A percentile compares a stretch with the other conserved stretches of the same genome.
Conservation (phyloP, 2,329 filamentous ascomycete genomes). For the Cladosporium sp. region DNA sequence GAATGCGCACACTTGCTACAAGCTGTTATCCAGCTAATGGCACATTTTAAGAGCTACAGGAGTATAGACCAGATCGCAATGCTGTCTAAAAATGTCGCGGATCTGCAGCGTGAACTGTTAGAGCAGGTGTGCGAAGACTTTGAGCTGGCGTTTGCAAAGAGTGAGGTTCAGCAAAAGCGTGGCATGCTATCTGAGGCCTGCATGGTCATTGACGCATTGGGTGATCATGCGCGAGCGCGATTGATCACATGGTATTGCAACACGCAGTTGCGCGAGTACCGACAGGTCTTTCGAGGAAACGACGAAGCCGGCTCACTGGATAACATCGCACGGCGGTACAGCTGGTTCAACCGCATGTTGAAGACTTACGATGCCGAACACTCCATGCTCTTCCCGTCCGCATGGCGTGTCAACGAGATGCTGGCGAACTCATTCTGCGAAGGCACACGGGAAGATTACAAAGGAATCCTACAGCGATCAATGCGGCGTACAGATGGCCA, state of each 20-base stretch:
- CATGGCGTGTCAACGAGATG: slow-evolving; percentile 88
- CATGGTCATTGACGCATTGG: slow-evolving; percentile 89
- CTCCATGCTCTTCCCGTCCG: slow-evolving; percentile 74
- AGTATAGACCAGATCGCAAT: slow-evolving; percentile 98
- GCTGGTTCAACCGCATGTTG: slow-evolving; percentile 94
- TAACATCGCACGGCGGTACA: slow-evolving; percentile 91
- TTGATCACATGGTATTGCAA: slow-evolving; percentile 98
- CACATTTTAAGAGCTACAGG: slow-evolving; percentile 95
- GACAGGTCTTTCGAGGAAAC: slow-evolving; percentile 91
- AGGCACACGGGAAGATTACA: slow-evolving; percentile 92
- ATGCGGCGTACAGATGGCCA: slow-evolving; percentile 74
- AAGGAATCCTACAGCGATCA: slow-evolving; percentile 81
- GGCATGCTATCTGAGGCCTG: slow-evolving; percentile 80
- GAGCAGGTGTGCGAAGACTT: slow-evolving; percentile 99
- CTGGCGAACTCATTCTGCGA: slow-evolving; percentile 92
- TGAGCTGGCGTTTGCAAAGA: slow-evolving; percentile 88
- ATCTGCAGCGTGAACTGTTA: slow-evolving; percentile 84
- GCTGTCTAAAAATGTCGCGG: slow-evolving; percentile 85
- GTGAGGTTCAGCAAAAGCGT: slow-evolving; percentile 68
- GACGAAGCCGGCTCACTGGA: slow-evolving; percentile 95
- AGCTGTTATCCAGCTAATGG: slow-evolving; percentile 95
- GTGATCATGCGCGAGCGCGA: slow-evolving; percentile 76
- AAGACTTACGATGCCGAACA: slow-evolving; percentile 96
- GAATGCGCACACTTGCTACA: slow-evolving; percentile 92
- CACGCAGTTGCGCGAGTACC: slow-evolving; percentile 90